Evolutionary conservation across 257 asterid species (phyloP), one percentile per base, ranked within the genome.

Genomic region (Forsythia viridissima): DNA sequence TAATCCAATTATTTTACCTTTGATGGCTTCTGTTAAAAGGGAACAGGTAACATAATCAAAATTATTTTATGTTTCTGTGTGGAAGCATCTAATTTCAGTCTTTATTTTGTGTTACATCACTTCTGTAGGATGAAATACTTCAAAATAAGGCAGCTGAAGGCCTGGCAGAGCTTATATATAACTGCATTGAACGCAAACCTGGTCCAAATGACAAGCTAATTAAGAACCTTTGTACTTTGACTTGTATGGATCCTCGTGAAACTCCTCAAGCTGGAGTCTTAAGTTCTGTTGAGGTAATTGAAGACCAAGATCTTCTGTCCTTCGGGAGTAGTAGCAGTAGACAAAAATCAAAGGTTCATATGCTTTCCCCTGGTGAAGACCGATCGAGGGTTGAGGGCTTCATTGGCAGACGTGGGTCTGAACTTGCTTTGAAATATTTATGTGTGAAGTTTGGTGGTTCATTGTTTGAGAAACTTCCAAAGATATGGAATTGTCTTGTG

Each of bases 131-230:
- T 89, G 99, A 96, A 83, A 88, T 96, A 73, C 90, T 96, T 79
- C 99, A 96, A 91, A 87, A 71, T 78, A 93, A 90, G 88, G 97
- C 97, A 36, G 98, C 99, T 76, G 99, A 96, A 81, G 90, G 97
- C 65, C 90, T 93, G 55, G 97, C 97, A 77, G 99, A 96, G 86
- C 97, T 96, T 77, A 91, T 96, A 77, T 80, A 87, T 83, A 83
- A 89, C 83, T 96, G 99, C 80, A 91, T 92, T 61, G 87, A 85
- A 51, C 98, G 99, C 70, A 96, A 91, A 81, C 99, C 99, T 61
- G 86, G 99, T 75, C 97, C 99, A 74, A 96, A 96, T 88, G 98
- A 96, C 86, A 96, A 96, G 85, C 85, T 96, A 73, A 92, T 96
- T 46, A 92, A 91, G 85, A 96, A 96, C 72, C 87, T 96, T 74